These are phyloP conservation scores for Gamarada debralockiae DNA, from an alignment of 495 filamentous ascomycete species.

Conservation along the genomic window DNA sequence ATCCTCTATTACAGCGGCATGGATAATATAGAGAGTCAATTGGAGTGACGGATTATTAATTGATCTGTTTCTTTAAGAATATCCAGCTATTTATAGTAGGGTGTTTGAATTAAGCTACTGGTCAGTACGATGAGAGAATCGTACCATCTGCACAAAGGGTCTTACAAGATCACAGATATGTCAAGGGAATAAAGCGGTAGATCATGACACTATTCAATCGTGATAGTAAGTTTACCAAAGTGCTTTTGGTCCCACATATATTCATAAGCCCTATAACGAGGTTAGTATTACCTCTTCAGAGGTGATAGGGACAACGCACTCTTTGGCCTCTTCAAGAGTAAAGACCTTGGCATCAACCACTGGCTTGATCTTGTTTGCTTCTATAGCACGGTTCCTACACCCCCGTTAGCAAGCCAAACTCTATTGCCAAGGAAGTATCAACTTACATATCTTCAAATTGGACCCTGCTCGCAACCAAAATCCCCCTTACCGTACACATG, in stretches of 20 bases:
- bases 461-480: conserved; percentile 60
- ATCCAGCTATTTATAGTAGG: too few species aligned
- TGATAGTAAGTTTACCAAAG: conserved; percentile 70
- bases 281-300: too few species aligned
- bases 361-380: conserved; percentile 63
- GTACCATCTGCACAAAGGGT: too few species aligned
- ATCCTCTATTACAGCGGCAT: too few species aligned
- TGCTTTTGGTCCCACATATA: conserved; percentile 69
- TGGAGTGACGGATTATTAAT: too few species aligned
- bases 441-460: conserved; percentile 64
- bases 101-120: too few species aligned
- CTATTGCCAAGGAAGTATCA: too few species aligned
- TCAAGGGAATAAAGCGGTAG: too few species aligned
- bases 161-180: too few species aligned
- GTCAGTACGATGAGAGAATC: too few species aligned
- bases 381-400: conserved; percentile 47
- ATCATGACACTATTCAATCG: conserved; percentile 50
- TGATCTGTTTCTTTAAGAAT: too few species aligned
- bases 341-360: conserved; percentile 63
- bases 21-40: too few species aligned
- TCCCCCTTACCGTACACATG: conserved; percentile 56
- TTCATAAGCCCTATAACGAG: conserved; percentile 28
- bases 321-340: conserved; percentile 47
- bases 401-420: neutral
- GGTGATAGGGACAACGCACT: conserved; percentile 26